Percentiles rank a stretch among this genome's conserved stretches.
These are phyloP conservation scores for Protoeuglena noctilucae DNA, from an alignment of 139 green algal genomes.

Conservation along the genomic window DNA sequence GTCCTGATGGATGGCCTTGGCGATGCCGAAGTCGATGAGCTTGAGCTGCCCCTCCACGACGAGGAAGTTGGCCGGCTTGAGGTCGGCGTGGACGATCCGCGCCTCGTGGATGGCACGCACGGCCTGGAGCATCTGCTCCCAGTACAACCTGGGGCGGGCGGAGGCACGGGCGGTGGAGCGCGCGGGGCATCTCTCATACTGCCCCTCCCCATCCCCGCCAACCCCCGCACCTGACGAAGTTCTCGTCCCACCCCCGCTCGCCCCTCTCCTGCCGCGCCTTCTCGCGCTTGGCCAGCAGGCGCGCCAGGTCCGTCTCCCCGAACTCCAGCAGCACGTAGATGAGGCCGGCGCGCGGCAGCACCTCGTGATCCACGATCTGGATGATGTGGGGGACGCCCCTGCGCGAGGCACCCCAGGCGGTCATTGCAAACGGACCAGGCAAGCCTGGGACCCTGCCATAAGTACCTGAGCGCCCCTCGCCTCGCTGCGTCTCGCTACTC, in stretches of 20 bases:
- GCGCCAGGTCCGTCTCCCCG: conserved; percentile 88
- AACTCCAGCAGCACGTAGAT: conserved; percentile 96
- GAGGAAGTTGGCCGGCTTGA: conserved; percentile 95
- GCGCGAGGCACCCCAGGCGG: conserved; percentile 2
- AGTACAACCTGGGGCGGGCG: too few species aligned
- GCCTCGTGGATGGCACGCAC: conserved; percentile 80
- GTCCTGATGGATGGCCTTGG: conserved; percentile 75
- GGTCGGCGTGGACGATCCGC: conserved; percentile 87
- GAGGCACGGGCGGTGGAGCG: too few species aligned
- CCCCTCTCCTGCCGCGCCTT: conserved; percentile 15
- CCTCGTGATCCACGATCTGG: conserved; percentile 76
- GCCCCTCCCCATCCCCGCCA: too few species aligned
- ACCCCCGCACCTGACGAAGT: too few species aligned
- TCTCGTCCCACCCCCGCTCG: conserved; percentile 51
- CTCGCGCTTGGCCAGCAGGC: conserved; percentile 54
- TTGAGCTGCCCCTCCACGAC: conserved; percentile 89
- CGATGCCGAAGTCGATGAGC: conserved; percentile 98
- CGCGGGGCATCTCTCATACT: too few species aligned
- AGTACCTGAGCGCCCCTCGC: too few species aligned
- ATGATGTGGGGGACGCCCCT: conserved; percentile 80
- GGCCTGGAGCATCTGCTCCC: conserved; percentile 93
- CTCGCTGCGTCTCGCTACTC: too few species aligned
- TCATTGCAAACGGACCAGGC: too few species aligned
- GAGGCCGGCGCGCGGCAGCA: conserved; percentile 18
- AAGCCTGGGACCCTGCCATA: too few species aligned